Conservation (phyloP, 2,329 filamentous ascomycete species). For the Daldinia sp. region DNA sequence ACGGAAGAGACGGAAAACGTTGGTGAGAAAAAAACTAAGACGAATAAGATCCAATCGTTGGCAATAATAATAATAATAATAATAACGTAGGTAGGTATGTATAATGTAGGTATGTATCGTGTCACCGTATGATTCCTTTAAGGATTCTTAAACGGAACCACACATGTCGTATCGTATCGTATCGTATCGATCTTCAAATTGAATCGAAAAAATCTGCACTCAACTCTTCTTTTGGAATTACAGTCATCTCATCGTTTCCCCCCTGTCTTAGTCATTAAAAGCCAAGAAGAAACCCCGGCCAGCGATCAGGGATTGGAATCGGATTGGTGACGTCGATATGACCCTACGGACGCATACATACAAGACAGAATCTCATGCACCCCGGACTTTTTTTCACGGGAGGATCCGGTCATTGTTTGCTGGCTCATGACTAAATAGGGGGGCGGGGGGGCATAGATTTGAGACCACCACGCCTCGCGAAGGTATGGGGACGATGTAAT, state of each 20-base stretch:
- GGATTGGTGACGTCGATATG: constrained; percentile 4
- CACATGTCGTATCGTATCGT: constrained; percentile 4
- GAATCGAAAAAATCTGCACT: neutral
- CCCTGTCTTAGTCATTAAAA: neutral
- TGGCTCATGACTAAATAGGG: constrained; percentile 7
- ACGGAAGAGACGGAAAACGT: neutral
- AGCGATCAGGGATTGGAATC: constrained; percentile 1
- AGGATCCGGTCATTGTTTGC: constrained; percentile 17
- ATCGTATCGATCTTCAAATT: neutral
- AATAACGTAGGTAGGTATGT: neutral
- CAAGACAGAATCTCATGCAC: constrained; percentile 22
- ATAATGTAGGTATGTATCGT: constrained; percentile 1
- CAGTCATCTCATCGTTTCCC: neutral
- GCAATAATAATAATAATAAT: neutral
- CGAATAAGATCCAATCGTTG: too few species aligned
- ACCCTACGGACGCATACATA: neutral
- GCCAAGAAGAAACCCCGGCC: neutral
- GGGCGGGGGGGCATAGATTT: too few species aligned
- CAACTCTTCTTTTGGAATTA: neutral
- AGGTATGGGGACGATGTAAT: neutral
- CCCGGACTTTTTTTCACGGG: constrained; percentile 26
- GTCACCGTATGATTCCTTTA: constrained; percentile 30
- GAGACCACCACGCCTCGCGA: constrained; percentile 4
- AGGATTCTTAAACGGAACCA: neutral
- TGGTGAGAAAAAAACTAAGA: neutral